These are phyloP conservation scores for Penicillium hordei DNA, from an alignment of 2,329 filamentous ascomycete species.

Conservation along the genomic window DNA sequence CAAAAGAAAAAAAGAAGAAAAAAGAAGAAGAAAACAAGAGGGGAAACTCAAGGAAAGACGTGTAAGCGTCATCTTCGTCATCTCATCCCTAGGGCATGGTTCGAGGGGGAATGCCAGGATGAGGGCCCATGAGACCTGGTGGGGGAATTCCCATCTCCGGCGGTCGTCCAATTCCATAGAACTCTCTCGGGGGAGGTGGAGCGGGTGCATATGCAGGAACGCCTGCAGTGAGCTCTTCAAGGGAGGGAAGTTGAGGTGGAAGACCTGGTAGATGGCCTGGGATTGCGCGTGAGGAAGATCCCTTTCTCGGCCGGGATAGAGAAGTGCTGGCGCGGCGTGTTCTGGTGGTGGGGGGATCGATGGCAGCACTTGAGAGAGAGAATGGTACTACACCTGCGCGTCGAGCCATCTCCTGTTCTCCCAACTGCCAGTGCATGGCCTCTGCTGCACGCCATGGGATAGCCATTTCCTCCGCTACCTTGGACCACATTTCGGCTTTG, in stretches of 20 bases:
- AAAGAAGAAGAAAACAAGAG: neutral
- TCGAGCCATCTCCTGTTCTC: conserved; percentile 88
- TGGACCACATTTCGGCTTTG: conserved; percentile 97
- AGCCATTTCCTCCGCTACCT: conserved; percentile 90
- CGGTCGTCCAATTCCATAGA: conserved; percentile 35
- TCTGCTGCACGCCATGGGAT: conserved; percentile 95
- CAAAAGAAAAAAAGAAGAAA: conserved; percentile 2
- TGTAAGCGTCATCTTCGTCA: conserved; percentile 23
- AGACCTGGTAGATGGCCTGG: conserved; percentile 25
- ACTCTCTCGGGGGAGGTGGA: conserved; percentile 36
- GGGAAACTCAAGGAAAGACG: conserved; percentile 26
- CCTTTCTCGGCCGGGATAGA: conserved; percentile 41
- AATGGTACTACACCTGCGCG: conserved; percentile 89
- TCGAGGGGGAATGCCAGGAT: conserved; percentile 37
- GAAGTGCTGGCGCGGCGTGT: conserved; percentile 41
- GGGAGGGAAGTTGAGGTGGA: conserved; percentile 43
- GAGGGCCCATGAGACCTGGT: conserved; percentile 33
- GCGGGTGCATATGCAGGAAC: conserved; percentile 47
- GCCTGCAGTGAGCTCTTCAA: conserved; percentile 49
- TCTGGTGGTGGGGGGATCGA: conserved; percentile 47
- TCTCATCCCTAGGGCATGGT: conserved; percentile 35
- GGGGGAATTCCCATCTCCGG: conserved; percentile 34
- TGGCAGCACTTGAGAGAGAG: conserved; percentile 61
- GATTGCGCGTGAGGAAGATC: conserved; percentile 41
- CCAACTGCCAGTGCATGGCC: conserved; percentile 97